A percentile compares a stretch with the other conserved stretches of the same genome.
These are phyloP conservation scores for Erodium trifolium DNA, from an alignment of 441 rosid species.

Conservation along the genomic window DNA sequence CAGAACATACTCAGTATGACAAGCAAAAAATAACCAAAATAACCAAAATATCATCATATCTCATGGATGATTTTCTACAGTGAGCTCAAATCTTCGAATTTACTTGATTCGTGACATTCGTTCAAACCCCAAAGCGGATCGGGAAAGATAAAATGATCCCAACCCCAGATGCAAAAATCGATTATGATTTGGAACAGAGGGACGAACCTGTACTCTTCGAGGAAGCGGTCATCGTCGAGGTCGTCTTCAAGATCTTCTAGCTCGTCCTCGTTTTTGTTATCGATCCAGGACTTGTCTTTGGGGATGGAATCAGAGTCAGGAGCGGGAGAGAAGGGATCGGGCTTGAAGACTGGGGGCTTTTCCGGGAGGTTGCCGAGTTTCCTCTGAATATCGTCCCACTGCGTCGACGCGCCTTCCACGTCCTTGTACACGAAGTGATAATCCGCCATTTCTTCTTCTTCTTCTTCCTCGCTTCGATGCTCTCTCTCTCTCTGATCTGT, in stretches of 20 bases:
- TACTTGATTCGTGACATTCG: not conserved
- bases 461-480: not conserved
- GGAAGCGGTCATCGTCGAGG: slow-evolving; percentile 90
- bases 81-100: not conserved
- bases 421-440: slow-evolving; percentile 96
- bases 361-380: slow-evolving; percentile 88
- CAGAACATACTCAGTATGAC: not conserved
- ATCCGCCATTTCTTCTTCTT: slow-evolving; percentile 50
- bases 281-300: slow-evolving; percentile 73
- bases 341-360: slow-evolving; percentile 84
- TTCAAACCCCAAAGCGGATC: not conserved
- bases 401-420: slow-evolving; percentile 89
- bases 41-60: not conserved
- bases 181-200: not conserved
- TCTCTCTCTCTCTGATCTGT: not conserved
- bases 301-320: slow-evolving; percentile 58
- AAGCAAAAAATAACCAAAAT: not conserved
- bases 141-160: not conserved
- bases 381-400: slow-evolving; percentile 98
- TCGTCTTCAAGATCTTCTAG: slow-evolving; percentile 84
- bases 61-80: not conserved
- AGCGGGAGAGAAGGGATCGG: slow-evolving; percentile 65
- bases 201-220: slow-evolving; percentile 71
- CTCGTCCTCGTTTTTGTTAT: slow-evolving; percentile 65
- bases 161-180: not conserved